Conservation (phyloP, 768 basidiomycete genomes). For the Pleurotus pulmonarius region DNA sequence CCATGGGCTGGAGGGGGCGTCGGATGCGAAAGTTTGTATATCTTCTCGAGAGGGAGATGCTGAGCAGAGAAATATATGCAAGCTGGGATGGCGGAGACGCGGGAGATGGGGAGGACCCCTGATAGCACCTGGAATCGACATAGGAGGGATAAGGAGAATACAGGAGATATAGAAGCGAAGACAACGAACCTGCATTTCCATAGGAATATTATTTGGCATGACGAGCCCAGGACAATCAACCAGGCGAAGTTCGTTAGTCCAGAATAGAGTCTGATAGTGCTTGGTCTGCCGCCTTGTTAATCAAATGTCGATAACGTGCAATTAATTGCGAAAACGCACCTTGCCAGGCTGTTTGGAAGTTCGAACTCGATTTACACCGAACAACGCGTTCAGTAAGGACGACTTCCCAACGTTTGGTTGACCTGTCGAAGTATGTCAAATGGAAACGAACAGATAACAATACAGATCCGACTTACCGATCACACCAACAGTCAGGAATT, state of each 20-base stretch:
- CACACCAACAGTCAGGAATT: constrained; percentile 74
- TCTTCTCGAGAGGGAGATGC: constrained; percentile 73
- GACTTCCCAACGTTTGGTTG: constrained; percentile 98
- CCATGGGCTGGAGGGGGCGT: constrained; percentile 25
- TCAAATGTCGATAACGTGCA: neutral
- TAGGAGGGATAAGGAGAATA: neutral
- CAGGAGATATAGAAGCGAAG: constrained; percentile 2
- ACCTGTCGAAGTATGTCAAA: constrained; percentile 36
- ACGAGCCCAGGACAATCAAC: constrained; percentile 97
- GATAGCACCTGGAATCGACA: constrained; percentile 48
- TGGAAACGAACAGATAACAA: neutral
- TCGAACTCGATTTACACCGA: constrained; percentile 72
- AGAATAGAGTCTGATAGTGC: constrained; percentile 92
- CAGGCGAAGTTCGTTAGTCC: constrained; percentile 80
- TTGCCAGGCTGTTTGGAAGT: constrained; percentile 88
- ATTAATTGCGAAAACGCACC: constrained; percentile 29
- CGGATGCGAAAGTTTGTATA: constrained; percentile 60
- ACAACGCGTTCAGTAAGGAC: constrained; percentile 86
- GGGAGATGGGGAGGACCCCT: constrained; percentile 76
- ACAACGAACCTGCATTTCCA: constrained; percentile 71
- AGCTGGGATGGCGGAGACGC: constrained; percentile 78
- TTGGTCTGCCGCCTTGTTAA: constrained; percentile 58
- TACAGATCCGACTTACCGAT: constrained; percentile 47
- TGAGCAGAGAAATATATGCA: constrained; percentile 71
- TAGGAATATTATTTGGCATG: constrained; percentile 77